Base-by-base conservation (phyloP, 2,329 filamentous ascomycete genomes). In the Coniella lustricola region DNA sequence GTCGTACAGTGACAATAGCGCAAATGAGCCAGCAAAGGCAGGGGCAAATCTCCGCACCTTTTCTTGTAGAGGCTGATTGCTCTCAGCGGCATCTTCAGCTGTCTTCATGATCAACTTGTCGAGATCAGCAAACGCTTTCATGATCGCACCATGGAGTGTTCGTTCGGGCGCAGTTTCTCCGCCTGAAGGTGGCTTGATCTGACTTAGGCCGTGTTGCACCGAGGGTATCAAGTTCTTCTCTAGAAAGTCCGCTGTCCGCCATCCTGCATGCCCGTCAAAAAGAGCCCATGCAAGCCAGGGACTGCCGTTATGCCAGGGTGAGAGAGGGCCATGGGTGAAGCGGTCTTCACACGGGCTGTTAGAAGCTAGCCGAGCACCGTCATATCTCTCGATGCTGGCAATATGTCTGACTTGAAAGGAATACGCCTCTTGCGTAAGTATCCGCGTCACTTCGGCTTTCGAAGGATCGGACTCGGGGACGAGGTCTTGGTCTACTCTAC, bases 1-100 rank as follows among this genome's bases (percentile, higher is more conserved):
- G 52, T 87, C 81, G 57, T 79, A 85, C 2, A 84, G 64, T 0
- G 81, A 72, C 2, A 87, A 67, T 1, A 85, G 66, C 10, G 82
- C 82, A 54, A 81, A 85, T 3, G 80, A 84, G 4, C 82, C 82
- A 1, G 68, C 62, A 21, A 64, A 59, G 3, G 67, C 63, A 1
- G 69, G 61, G 4, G 65, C 59, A 4, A 74, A 54, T 12, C 48
- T 64, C 53, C 54, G 62, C 29, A 66, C 47, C 59, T 59, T 54
- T 52, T 46, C 46, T 53, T 44, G 44, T 31, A n/a, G 29, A 25
- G 4, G 57, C 1, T 56, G 59, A 4, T 60, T 51, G 18, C 62
- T 50, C 3, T 68, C 64, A 7, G 60, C 55, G 10, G 61, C 57
- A 5, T 68, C 71, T 2, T 50, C 56, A 18, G 36, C 48, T 3